Evolutionary conservation across 139 green algal genomes (phyloP).

Genomic region (Chlamydomonas sp.): DNA sequence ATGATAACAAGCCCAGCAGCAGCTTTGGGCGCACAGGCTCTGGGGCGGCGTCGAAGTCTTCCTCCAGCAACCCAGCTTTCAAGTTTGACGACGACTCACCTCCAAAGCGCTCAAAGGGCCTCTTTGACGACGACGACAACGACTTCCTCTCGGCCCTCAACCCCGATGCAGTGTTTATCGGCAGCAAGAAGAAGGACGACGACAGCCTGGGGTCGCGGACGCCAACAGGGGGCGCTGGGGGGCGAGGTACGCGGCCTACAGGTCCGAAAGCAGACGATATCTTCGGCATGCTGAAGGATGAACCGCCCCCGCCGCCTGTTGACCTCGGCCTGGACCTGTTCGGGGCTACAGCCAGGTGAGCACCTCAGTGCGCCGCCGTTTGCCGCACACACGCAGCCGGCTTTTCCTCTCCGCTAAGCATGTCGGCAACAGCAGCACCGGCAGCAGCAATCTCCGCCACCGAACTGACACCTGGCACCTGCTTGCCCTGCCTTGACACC

Average conservation of each 20-base stretch:
- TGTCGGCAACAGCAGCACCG: too few relatives aligned
- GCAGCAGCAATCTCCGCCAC: too few relatives aligned
- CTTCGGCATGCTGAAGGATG: constrained; percentile 36
- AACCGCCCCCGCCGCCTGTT: constrained; percentile 1
- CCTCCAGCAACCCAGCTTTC: constrained; percentile 16
- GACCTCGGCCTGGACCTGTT: constrained; percentile 34
- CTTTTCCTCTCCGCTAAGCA: too few relatives aligned
- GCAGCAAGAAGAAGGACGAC: constrained; percentile 3
- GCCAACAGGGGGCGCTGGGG: not conserved
- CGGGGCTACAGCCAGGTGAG: constrained; percentile 17
- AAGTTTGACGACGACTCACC: constrained; percentile 33
- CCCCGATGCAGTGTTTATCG: not conserved
- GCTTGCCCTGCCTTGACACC: too few relatives aligned
- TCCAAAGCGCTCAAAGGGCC: not conserved
- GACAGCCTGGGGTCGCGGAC: too few relatives aligned
- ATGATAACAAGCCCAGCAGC: constrained; percentile 14
- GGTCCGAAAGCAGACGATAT: constrained; percentile 24
- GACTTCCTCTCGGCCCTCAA: constrained; percentile 9
- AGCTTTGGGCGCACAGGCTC: not conserved
- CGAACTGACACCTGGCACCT: too few relatives aligned
- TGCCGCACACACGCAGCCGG: too few relatives aligned
- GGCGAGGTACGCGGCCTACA: not conserved
- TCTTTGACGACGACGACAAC: constrained; percentile 21
- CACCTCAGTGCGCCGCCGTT: too few relatives aligned
- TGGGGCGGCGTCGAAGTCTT: not conserved